These are phyloP conservation scores for Graphilbum sp. DNA, from an alignment of 2,329 filamentous ascomycete species.

Conservation along the genomic window DNA sequence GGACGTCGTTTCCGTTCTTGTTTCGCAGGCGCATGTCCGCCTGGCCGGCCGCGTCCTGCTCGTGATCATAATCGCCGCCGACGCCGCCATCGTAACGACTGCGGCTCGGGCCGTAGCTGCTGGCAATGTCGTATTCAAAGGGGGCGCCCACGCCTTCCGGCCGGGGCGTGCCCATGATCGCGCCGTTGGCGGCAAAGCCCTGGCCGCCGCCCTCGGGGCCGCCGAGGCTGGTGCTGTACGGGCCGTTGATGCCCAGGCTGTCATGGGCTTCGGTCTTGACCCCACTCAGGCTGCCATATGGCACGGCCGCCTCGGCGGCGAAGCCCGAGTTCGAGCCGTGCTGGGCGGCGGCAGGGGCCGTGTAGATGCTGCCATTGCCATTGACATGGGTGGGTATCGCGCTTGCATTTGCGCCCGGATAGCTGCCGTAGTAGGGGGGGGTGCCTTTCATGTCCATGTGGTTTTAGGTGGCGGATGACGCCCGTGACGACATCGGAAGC, in stretches of 20 bases:
- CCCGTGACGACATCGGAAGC: conserved; percentile 4
- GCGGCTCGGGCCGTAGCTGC: conserved; percentile 1
- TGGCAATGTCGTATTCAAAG: conserved; percentile 7
- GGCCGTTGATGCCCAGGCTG: not conserved
- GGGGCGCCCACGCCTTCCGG: conserved; percentile 4
- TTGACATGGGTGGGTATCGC: not conserved
- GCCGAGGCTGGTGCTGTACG: not conserved
- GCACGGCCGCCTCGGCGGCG: no score
- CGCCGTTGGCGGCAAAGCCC: not conserved
- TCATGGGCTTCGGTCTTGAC: not conserved
- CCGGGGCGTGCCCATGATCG: conserved; percentile 2
- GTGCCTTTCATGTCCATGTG: conserved; percentile 7
- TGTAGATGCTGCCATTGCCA: conserved; percentile 4
- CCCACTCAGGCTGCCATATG: not conserved
- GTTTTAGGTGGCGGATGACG: not conserved
- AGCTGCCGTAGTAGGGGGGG: conserved; percentile 5
- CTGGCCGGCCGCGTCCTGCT: not conserved
- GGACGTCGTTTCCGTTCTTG: conserved; percentile 5
- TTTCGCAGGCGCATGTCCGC: conserved; percentile 1
- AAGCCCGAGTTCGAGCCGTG: not conserved
- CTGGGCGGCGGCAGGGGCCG: conserved; percentile 1
- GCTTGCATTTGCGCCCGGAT: not conserved
- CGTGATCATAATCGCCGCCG: conserved; percentile 3
- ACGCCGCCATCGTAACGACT: conserved; percentile 3
- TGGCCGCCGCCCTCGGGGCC: not conserved